Evolutionary conservation across 2,329 filamentous ascomycete species (phyloP).

Genomic region (Spiromastix sp.): DNA sequence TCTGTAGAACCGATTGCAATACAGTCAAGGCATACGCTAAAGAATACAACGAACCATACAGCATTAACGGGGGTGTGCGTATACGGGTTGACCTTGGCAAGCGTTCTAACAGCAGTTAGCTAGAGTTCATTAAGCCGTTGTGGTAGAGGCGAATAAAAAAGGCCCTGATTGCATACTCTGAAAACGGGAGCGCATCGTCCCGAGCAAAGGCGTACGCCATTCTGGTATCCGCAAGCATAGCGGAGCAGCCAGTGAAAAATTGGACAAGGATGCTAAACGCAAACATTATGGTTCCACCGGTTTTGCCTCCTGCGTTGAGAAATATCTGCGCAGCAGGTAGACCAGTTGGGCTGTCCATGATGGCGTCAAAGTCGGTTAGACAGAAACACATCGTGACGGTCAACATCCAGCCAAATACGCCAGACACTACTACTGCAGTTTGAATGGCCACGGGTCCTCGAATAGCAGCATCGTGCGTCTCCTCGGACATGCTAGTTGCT

Average conservation of each 20-base stretch:
- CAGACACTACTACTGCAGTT: slow-evolving; percentile 49
- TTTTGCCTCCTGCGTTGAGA: slow-evolving; percentile 48
- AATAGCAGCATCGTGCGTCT: slow-evolving; percentile 53
- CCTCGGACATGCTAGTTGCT: slow-evolving; percentile 49
- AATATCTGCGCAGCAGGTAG: slow-evolving; percentile 51
- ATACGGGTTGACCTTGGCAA: slow-evolving; percentile 41
- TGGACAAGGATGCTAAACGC: slow-evolving; percentile 53
- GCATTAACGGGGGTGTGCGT: slow-evolving; percentile 53
- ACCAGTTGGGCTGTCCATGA: slow-evolving; percentile 48
- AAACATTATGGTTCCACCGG: slow-evolving; percentile 51
- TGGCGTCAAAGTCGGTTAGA: slow-evolving; percentile 46
- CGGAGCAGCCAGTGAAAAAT: slow-evolving; percentile 54
- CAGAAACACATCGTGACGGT: slow-evolving; percentile 56
- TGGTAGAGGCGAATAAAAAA: background rate
- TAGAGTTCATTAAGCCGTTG: slow-evolving; percentile 1
- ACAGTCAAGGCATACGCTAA: slow-evolving; percentile 43
- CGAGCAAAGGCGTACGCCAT: slow-evolving; percentile 54
- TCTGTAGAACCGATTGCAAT: slow-evolving; percentile 35
- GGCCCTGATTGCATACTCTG: slow-evolving; percentile 30
- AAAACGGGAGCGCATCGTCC: slow-evolving; percentile 52
- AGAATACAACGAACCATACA: slow-evolving; percentile 53
- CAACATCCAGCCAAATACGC: slow-evolving; percentile 50
- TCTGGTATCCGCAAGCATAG: slow-evolving; percentile 53
- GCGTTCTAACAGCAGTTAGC: slow-evolving; percentile 28
- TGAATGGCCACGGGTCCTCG: slow-evolving; percentile 51